Conservation (phyloP, 2,329 filamentous ascomycete species). For the Monosporascus sp. region DNA sequence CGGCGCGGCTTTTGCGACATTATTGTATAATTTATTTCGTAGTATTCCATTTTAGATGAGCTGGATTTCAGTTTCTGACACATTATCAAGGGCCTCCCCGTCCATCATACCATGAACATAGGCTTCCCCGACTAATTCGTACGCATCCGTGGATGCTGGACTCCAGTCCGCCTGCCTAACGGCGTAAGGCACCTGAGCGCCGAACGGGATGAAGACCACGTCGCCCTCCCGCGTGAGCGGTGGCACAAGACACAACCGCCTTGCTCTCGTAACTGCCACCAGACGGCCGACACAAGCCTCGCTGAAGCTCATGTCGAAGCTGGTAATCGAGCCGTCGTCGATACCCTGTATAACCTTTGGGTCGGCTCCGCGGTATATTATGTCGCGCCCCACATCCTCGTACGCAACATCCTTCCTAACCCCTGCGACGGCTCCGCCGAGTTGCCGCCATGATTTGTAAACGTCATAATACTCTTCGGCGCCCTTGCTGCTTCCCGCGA, state of each 20-base stretch:
- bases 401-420: too few relatives aligned
- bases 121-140: slow-evolving; percentile 6
- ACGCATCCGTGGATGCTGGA: not conserved
- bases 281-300: slow-evolving; percentile 4
- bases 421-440: too few relatives aligned
- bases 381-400: too few relatives aligned
- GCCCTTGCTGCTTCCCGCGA: too few relatives aligned
- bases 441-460: too few relatives aligned
- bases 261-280: slow-evolving; percentile 3
- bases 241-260: slow-evolving; percentile 7
- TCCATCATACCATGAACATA: slow-evolving; percentile 10
- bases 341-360: too few relatives aligned
- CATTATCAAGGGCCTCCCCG: not conserved
- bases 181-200: slow-evolving; percentile 8
- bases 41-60: too few relatives aligned
- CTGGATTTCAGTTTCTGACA: too few relatives aligned
- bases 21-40: too few relatives aligned
- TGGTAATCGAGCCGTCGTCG: not conserved
- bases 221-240: slow-evolving; percentile 5
- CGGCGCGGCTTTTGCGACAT: too few relatives aligned
- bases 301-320: slow-evolving; percentile 1
- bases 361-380: too few relatives aligned
- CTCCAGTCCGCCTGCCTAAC: not conserved
- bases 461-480: too few relatives aligned
- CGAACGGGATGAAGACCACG: slow-evolving; percentile 5